These are phyloP conservation scores for Drechslera avenae DNA, from an alignment of 2,329 filamentous ascomycete genomes.

Conservation along the genomic window DNA sequence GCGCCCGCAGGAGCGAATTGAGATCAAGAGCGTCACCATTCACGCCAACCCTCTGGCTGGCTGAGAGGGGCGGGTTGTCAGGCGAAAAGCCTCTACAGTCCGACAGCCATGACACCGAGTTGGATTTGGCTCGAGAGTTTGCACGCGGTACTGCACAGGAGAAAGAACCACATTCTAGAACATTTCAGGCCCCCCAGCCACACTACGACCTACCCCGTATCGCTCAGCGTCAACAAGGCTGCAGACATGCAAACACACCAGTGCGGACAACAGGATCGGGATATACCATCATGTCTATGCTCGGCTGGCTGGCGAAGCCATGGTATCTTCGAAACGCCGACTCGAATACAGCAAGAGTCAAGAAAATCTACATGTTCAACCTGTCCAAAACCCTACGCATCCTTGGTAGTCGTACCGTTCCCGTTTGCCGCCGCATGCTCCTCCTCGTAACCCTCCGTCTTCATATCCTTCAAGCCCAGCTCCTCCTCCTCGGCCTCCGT, in stretches of 20 bases:
- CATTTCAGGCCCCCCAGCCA: no score
- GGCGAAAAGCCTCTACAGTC: not conserved
- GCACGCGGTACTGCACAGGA: no score
- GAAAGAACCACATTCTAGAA: no score
- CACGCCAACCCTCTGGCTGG: slow-evolving; percentile 80
- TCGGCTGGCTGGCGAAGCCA: slow-evolving; percentile 42
- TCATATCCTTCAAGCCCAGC: slow-evolving; percentile 89
- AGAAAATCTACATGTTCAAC: slow-evolving; percentile 22
- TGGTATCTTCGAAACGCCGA: slow-evolving; percentile 43
- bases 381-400: slow-evolving; percentile 12
- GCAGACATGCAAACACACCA: not conserved
- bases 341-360: slow-evolving; percentile 29
- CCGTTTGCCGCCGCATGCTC: slow-evolving; percentile 35
- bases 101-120: no score
- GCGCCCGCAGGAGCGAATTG: slow-evolving; percentile 68
- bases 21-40: slow-evolving; percentile 72
- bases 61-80: not conserved
- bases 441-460: slow-evolving; percentile 81
- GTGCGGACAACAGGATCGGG: not conserved
- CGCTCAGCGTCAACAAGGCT: not conserved
- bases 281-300: slow-evolving; percentile 13
- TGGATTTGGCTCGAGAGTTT: no score
- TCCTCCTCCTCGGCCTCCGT: slow-evolving; percentile 95
- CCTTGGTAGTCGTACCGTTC: slow-evolving; percentile 29
- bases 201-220: not conserved